phyloP scores from a whole-genome alignment of 164 flowering plant species.

The Vitis amurensis region DNA sequence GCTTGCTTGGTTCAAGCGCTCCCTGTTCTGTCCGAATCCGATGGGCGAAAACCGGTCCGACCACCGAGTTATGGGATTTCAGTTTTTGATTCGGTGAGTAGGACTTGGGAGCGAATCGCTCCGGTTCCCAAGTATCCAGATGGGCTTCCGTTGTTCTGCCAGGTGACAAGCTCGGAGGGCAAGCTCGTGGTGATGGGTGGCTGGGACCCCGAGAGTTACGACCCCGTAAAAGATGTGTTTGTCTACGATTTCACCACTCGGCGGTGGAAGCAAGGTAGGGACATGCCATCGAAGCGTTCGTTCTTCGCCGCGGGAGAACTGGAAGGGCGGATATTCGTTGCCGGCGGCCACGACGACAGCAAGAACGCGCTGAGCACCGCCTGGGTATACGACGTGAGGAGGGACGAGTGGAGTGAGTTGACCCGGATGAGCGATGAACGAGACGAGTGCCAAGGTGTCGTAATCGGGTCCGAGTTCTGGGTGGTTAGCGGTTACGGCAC shows the following conservation, averaged over 20 bases:
- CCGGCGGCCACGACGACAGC: constrained; percentile 84
- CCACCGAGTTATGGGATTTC: constrained; percentile 48
- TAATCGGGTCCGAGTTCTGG: constrained; percentile 65
- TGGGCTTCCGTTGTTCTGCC: constrained; percentile 78
- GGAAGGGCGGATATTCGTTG: constrained; percentile 50
- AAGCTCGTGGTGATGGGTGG: constrained; percentile 75
- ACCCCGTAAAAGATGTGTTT: constrained; percentile 55
- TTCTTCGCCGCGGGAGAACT: constrained; percentile 57
- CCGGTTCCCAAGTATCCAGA: constrained; percentile 45
- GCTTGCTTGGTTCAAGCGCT: constrained; percentile 49
- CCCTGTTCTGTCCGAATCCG: constrained; percentile 7
- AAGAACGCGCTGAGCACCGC: constrained; percentile 73
- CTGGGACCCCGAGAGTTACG: constrained; percentile 68
- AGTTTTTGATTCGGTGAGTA: constrained; percentile 44
- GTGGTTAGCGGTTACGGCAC: constrained; percentile 85
- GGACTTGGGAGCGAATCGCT: constrained; percentile 53
- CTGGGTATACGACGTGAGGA: constrained; percentile 52
- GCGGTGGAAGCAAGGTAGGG: constrained; percentile 53
- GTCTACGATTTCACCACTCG: constrained; percentile 55
- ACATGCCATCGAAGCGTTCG: constrained; percentile 65
- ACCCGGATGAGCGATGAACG: constrained; percentile 59
- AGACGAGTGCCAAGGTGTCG: constrained; percentile 82
- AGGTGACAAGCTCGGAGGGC: constrained; percentile 47
- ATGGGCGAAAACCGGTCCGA: constrained; percentile 19
- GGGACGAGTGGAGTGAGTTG: constrained; percentile 72